Base-by-base conservation (phyloP, 2,329 filamentous ascomycete species). In the Clonostachys rhizophaga region DNA sequence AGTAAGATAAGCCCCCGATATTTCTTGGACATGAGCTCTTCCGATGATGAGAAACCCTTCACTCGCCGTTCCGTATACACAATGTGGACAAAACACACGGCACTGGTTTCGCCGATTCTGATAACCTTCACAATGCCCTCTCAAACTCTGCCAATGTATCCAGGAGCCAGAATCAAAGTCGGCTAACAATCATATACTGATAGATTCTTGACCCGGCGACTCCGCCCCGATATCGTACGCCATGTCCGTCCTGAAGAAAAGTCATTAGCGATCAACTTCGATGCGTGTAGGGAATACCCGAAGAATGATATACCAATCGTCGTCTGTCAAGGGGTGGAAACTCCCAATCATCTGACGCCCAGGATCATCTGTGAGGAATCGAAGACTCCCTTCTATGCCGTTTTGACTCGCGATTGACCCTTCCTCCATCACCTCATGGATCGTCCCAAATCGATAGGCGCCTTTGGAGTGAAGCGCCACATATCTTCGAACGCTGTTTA, bases 311-410 rank as follows among this genome's bases (percentile, higher is more conserved):
- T 47, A 54, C 86, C 86, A 91, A 57, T 89, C 86, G 41, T 86
- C 76, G 18, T 87, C 79, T 0, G 83, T 89, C 17, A 89, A 75
- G 0, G 87, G 87, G 54, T 90, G 82, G 68, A 91, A 91, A n/a
- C 71, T 74, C 18, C 72, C 72, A 39, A 75, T 75, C 62, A 70
- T 61, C 58, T 90, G 87, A 45, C 87, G 75, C 16, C 87, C 87
- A 0, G 87, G 86, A 55, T 91, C 78, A 56, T 91, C 86, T 51
- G 81, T 83, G 53, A 90, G 70, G 63, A 91, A 91, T 0, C 71
- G 70, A 9, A 90, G 71, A 9, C 74, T 70, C 4, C 87, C 87
- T n/a, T 17, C 3, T 10, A 42, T 37, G 11, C 34, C 20, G 9
- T 20, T 43, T 14, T 34, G 47, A n/a, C 40, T 40, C 13, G 17